A percentile compares a stretch with the other conserved stretches of the same genome.
Conservation (phyloP, 2,329 filamentous ascomycete species). For the Curvularia sp. region DNA sequence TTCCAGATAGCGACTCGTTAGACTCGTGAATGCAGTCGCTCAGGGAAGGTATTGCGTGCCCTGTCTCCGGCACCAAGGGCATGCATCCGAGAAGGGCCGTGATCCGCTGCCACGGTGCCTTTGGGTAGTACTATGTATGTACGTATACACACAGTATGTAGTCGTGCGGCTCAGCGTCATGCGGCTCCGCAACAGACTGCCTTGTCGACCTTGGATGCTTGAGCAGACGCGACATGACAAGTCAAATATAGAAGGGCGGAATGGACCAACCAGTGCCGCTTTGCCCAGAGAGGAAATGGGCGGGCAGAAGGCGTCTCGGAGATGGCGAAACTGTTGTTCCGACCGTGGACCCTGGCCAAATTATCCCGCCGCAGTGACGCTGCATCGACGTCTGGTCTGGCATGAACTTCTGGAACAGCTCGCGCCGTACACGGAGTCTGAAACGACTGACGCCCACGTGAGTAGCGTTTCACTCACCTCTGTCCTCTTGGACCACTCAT, state of each 20-base stretch:
- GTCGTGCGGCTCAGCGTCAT: not conserved
- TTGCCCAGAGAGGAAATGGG: not conserved
- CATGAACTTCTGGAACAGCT: constrained; percentile 20
- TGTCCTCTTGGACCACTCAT: constrained; percentile 7
- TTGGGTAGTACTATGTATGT: no score
- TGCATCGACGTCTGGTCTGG: constrained; percentile 12
- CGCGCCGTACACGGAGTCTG: constrained; percentile 14
- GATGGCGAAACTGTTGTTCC: constrained; percentile 8
- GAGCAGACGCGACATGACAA: not conserved
- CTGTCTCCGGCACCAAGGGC: constrained; percentile 1
- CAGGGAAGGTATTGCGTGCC: constrained; percentile 13
- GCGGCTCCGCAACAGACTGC: not conserved
- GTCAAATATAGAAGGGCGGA: not conserved
- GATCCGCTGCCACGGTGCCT: constrained; percentile 7
- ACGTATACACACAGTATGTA: no score
- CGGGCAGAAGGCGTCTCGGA: constrained; percentile 1
- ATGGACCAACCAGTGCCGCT: not conserved
- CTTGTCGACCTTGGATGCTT: not conserved
- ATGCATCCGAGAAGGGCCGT: not conserved
- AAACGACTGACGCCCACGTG: constrained; percentile 22
- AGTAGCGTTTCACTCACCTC: constrained; percentile 17
- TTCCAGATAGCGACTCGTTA: constrained; percentile 7
- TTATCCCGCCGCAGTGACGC: constrained; percentile 12
- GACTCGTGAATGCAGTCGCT: not conserved
- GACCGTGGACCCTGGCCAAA: constrained; percentile 15